These are phyloP conservation scores for Coemansia sp. DNA, from an alignment of 192 early-diverging fungal genomes.

Conservation along the genomic window DNA sequence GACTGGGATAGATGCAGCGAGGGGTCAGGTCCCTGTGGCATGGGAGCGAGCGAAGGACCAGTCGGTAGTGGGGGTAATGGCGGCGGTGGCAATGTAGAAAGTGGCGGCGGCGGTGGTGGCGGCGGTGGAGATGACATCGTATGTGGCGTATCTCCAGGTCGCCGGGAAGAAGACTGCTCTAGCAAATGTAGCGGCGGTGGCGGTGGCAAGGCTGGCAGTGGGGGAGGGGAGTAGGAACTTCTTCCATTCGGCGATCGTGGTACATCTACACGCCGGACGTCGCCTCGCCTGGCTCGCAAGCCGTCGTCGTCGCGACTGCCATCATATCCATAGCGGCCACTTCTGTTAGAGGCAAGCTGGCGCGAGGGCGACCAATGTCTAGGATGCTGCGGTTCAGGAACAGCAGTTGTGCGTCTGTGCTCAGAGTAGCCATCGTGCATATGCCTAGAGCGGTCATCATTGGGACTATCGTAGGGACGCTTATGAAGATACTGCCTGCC, in stretches of 20 bases:
- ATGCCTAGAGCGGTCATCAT: background rate
- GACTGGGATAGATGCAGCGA: conserved; percentile 16
- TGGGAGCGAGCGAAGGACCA: background rate
- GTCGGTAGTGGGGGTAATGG: conserved; percentile 18
- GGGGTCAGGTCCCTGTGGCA: conserved; percentile 1
- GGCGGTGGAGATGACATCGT: conserved; percentile 21
- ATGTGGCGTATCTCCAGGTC: background rate
- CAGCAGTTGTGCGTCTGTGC: background rate
- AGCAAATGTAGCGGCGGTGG: conserved; percentile 4
- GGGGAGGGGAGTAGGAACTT: conserved; percentile 13
- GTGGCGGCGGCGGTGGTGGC: conserved; percentile 24
- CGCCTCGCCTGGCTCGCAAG: background rate
- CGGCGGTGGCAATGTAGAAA: conserved; percentile 11
- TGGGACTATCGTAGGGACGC: conserved; percentile 12
- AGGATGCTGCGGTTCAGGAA: background rate
- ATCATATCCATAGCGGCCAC: conserved; percentile 12
- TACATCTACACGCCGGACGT: background rate
- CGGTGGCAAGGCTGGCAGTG: background rate
- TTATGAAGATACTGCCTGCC: conserved; percentile 14
- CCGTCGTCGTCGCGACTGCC: conserved; percentile 14
- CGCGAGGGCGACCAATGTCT: conserved; percentile 3
- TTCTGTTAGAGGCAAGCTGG: background rate
- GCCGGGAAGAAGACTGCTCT: background rate
- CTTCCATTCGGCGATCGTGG: conserved; percentile 15
- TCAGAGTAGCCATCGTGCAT: background rate